Evolutionary conservation across 164 flowering plant genomes (phyloP).

Genomic region (Magnolia officinalis): DNA sequence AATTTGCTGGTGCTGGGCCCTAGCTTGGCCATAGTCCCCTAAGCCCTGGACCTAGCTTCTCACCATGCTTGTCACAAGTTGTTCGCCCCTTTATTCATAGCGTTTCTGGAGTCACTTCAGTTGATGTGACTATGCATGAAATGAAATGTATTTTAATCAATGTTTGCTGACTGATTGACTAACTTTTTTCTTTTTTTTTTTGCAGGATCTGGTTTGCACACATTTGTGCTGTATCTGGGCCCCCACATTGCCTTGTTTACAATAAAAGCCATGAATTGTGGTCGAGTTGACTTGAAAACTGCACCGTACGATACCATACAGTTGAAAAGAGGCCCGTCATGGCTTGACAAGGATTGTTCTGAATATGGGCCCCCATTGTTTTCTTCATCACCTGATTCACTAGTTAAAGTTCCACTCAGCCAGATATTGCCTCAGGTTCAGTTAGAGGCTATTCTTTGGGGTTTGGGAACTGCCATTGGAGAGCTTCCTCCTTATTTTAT

Average conservation of each 20-base stretch:
- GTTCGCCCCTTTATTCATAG: no score
- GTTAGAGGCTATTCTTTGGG: slow-evolving; percentile 91
- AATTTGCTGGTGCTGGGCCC: no score
- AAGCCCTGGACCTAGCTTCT: no score
- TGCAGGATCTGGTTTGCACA: slow-evolving; percentile 90
- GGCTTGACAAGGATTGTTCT: slow-evolving; percentile 82
- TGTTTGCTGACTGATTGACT: background rate
- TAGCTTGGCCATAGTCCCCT: no score
- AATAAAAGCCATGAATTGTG: slow-evolving; percentile 81
- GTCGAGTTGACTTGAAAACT: slow-evolving; percentile 79
- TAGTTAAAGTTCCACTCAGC: slow-evolving; percentile 58
- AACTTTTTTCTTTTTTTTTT: background rate
- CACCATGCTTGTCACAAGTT: no score
- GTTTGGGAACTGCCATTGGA: slow-evolving; percentile 93
- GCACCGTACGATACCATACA: slow-evolving; percentile 93
- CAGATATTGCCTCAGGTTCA: slow-evolving; percentile 87
- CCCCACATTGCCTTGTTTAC: slow-evolving; percentile 93
- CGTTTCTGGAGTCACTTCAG: no score
- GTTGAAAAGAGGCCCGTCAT: slow-evolving; percentile 71
- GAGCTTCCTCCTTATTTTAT: slow-evolving; percentile 98
- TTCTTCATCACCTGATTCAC: slow-evolving; percentile 34
- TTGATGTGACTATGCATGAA: no score
- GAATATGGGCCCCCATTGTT: slow-evolving; percentile 83
- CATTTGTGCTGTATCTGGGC: slow-evolving; percentile 91
- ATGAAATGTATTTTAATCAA: no score